A percentile compares a stretch with the other conserved stretches of the same genome.
These are phyloP conservation scores for Trichoderma reesei DNA, from an alignment of 495 filamentous ascomycete genomes.

Conservation along the genomic window DNA sequence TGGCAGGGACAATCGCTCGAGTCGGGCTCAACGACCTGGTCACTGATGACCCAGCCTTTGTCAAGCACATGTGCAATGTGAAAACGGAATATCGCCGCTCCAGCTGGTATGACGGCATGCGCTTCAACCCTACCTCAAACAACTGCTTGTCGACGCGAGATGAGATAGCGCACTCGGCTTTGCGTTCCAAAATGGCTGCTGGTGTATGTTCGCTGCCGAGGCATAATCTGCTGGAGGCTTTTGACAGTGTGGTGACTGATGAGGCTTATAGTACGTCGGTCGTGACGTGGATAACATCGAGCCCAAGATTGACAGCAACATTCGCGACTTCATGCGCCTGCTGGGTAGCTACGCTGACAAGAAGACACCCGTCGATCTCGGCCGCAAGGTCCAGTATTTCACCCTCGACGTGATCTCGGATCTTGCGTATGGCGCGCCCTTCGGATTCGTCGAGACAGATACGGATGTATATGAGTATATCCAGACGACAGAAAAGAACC, in stretches of 20 bases:
- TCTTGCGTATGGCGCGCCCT: slow-evolving; percentile 50
- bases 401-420: slow-evolving; percentile 58
- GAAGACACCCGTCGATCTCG: slow-evolving; percentile 35
- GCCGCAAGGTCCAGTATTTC: slow-evolving; percentile 39
- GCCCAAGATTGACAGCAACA: slow-evolving; percentile 36
- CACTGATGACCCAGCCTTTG: slow-evolving; percentile 29
- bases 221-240: no score
- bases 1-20: slow-evolving; percentile 18
- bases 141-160: slow-evolving; percentile 27
- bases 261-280: slow-evolving; percentile 17
- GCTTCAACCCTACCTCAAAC: slow-evolving; percentile 31
- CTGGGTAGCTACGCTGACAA: slow-evolving; percentile 43
- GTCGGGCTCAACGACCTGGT: slow-evolving; percentile 23
- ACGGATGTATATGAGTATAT: slow-evolving; percentile 48
- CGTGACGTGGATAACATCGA: slow-evolving; percentile 39
- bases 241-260: neutral
- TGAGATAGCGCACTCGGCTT: slow-evolving; percentile 19
- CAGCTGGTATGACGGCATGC: slow-evolving; percentile 32
- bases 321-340: slow-evolving; percentile 29
- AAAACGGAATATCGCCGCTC: slow-evolving; percentile 30
- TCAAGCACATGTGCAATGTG: slow-evolving; percentile 28
- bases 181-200: slow-evolving; percentile 23
- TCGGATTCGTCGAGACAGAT: slow-evolving; percentile 52
- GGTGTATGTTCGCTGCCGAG: slow-evolving; percentile 14
- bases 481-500: slow-evolving; percentile 38